These are phyloP conservation scores for Haplographium delicatum DNA, from an alignment of 495 filamentous ascomycete genomes.

Conservation along the genomic window DNA sequence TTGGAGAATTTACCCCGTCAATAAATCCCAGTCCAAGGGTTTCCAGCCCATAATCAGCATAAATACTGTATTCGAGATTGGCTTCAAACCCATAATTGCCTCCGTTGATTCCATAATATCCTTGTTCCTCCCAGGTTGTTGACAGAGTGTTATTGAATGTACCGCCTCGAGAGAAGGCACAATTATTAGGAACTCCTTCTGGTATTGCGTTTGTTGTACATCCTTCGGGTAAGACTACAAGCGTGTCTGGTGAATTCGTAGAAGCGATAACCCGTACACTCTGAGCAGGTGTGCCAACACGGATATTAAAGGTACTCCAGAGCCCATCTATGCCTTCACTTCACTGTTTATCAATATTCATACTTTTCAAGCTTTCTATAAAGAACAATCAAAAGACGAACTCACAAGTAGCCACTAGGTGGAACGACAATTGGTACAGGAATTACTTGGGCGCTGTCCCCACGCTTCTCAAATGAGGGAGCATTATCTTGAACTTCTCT, in stretches of 20 bases:
- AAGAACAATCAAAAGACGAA: neutral
- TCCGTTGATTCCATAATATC: slow-evolving; percentile 24
- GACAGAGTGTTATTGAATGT: slow-evolving; percentile 42
- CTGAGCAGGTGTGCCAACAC: slow-evolving; percentile 33
- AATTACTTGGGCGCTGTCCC: no score
- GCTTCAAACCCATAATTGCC: slow-evolving; percentile 4
- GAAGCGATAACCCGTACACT: slow-evolving; percentile 30
- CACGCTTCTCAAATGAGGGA: no score
- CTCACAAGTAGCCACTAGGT: slow-evolving; percentile 21
- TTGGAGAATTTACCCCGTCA: slow-evolving; percentile 26
- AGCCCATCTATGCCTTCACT: slow-evolving; percentile 34
- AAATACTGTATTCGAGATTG: slow-evolving; percentile 4
- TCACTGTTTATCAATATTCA: neutral
- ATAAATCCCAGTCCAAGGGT: neutral
- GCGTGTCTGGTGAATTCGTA: slow-evolving; percentile 29
- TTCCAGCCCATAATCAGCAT: slow-evolving; percentile 2
- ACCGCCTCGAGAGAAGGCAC: slow-evolving; percentile 37
- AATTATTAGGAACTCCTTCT: slow-evolving; percentile 28
- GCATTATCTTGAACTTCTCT: no score
- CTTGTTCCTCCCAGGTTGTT: slow-evolving; percentile 36
- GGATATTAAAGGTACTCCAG: slow-evolving; percentile 31
- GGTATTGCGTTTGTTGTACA: slow-evolving; percentile 29
- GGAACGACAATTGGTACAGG: slow-evolving; percentile 6
- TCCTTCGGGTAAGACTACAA: slow-evolving; percentile 30
- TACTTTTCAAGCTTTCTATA: neutral